Evolutionary conservation across 768 basidiomycete genomes (phyloP).

Genomic region (Daedaleopsis sinensis): DNA sequence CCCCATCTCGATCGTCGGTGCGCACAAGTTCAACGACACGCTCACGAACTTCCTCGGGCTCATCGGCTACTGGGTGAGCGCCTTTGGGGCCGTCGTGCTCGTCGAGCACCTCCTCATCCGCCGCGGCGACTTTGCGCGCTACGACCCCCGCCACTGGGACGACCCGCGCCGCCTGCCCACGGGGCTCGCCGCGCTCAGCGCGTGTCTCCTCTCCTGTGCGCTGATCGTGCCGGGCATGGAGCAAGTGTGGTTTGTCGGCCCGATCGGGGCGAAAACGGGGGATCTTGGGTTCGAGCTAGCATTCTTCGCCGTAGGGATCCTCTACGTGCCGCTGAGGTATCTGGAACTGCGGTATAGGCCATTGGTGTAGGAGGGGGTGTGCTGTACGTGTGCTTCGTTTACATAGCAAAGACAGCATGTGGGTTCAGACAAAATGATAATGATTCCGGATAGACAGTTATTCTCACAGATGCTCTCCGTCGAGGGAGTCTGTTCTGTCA

Average conservation of each 20-base stretch:
- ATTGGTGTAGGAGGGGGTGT: slow-evolving; percentile 17
- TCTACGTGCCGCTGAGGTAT: slow-evolving; percentile 57
- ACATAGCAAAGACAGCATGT: neutral
- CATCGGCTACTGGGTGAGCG: slow-evolving; percentile 49
- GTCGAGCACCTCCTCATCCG: slow-evolving; percentile 73
- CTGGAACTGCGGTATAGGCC: slow-evolving; percentile 33
- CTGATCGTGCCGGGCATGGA: slow-evolving; percentile 69
- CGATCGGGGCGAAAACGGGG: slow-evolving; percentile 63
- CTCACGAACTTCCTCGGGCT: slow-evolving; percentile 71
- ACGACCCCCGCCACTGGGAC: slow-evolving; percentile 60
- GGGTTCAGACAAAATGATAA: slow-evolving; percentile 70
- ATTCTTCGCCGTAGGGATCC: slow-evolving; percentile 45
- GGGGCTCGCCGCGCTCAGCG: slow-evolving; percentile 61
- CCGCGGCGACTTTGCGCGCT: slow-evolving; percentile 45
- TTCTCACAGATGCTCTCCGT: slow-evolving; percentile 76
- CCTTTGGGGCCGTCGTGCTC: slow-evolving; percentile 61
- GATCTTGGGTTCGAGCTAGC: slow-evolving; percentile 76
- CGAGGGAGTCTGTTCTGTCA: slow-evolving; percentile 94
- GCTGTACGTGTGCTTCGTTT: no score
- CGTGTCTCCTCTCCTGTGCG: slow-evolving; percentile 53
- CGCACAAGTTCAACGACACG: slow-evolving; percentile 62
- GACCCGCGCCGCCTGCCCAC: slow-evolving; percentile 53
- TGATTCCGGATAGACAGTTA: slow-evolving; percentile 86
- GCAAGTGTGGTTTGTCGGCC: slow-evolving; percentile 73
- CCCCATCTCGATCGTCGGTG: slow-evolving; percentile 74